Conservation (phyloP, 2,329 filamentous ascomycete species). For the Claviceps sp. region DNA sequence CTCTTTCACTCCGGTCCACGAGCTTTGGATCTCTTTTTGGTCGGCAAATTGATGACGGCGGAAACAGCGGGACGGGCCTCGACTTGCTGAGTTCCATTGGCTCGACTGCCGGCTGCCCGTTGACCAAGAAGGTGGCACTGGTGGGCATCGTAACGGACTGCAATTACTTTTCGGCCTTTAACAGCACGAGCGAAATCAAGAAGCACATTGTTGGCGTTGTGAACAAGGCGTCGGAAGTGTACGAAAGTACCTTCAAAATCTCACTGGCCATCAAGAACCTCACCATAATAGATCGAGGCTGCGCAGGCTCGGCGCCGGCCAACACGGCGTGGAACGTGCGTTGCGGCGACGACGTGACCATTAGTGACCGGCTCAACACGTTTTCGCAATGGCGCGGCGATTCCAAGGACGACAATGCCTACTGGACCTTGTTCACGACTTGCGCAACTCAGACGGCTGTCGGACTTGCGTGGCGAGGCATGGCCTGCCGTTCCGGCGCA, state of each 20-base stretch:
- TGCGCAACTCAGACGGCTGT: constrained; percentile 77
- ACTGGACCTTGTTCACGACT: constrained; percentile 80
- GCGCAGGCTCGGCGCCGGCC: constrained; percentile 53
- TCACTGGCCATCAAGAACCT: constrained; percentile 81
- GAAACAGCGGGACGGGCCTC: constrained; percentile 52
- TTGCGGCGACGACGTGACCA: constrained; percentile 50
- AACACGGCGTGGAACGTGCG: constrained; percentile 73
- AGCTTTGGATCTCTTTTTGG: constrained; percentile 56
- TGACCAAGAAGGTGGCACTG: constrained; percentile 79
- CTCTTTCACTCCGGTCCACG: constrained; percentile 40
- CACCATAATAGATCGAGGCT: constrained; percentile 61
- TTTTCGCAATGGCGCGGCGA: constrained; percentile 83
- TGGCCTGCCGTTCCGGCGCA: constrained; percentile 57
- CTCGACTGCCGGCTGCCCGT: constrained; percentile 70
- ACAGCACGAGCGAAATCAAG: constrained; percentile 45
- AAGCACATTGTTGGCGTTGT: constrained; percentile 71
- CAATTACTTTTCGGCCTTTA: constrained; percentile 65
- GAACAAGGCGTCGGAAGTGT: constrained; percentile 76
- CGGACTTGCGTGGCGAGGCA: constrained; percentile 84
- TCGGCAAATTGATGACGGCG: constrained; percentile 56
- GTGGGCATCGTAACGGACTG: constrained; percentile 91
- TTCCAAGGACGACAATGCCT: constrained; percentile 68
- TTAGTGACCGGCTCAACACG: constrained; percentile 67
- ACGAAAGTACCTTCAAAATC: constrained; percentile 88
- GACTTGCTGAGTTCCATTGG: constrained; percentile 73